Evolutionary conservation across 2,329 filamentous ascomycete genomes (phyloP).

Genomic region (Epichloe aotearoae): DNA sequence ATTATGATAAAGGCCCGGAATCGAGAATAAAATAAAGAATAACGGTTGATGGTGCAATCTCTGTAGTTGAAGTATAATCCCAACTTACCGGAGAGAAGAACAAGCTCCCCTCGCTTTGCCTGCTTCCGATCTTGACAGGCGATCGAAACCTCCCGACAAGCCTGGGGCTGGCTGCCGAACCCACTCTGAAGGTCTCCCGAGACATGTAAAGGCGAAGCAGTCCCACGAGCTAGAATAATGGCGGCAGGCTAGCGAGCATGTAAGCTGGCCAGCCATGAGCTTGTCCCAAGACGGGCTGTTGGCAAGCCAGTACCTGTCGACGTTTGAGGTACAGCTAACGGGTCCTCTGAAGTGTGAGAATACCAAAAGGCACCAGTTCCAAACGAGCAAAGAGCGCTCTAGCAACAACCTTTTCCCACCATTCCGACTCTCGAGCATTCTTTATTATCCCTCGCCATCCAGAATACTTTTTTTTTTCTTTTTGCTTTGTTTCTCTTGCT

Average conservation of each 20-base stretch:
- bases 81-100: background rate
- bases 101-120: background rate
- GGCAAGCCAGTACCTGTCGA: conserved; percentile 6
- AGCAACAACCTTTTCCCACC: conserved; percentile 2
- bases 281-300: conserved; percentile 9
- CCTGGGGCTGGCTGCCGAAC: conserved; percentile 5
- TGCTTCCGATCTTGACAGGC: conserved; percentile 5
- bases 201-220: conserved; percentile 12
- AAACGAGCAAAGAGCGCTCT: background rate
- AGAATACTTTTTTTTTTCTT: background rate
- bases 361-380: conserved; percentile 2
- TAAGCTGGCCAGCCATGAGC: conserved; percentile 6
- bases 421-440: conserved; percentile 4
- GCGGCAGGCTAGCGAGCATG: conserved; percentile 4
- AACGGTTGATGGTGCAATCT: background rate
- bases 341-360: conserved; percentile 4
- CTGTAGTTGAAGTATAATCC: conserved; percentile 2
- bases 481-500: background rate
- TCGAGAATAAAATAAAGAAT: background rate
- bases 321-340: conserved; percentile 1
- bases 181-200: conserved; percentile 12
- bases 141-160: conserved; percentile 7
- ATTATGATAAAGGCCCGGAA: conserved; percentile 1
- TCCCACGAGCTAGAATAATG: conserved; percentile 6
- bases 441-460: conserved; percentile 6